Percentiles rank a stretch among this genome's conserved stretches.
These are phyloP conservation scores for Dimargaris cristalligena DNA, from an alignment of 192 early-diverging fungal species.

Conservation along the genomic window DNA sequence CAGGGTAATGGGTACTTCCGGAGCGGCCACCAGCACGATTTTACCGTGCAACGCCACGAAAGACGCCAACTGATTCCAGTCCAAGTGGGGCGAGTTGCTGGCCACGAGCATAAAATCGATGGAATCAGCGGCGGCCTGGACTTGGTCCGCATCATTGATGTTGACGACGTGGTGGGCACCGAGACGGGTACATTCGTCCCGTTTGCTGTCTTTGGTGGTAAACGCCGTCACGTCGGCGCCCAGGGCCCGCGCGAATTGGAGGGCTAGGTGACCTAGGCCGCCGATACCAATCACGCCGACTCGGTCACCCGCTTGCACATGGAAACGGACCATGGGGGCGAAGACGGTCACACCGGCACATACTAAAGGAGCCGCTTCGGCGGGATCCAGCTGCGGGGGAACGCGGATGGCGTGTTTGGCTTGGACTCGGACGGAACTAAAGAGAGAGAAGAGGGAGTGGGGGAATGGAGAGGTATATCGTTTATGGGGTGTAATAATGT, in stretches of 20 bases:
- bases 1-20: slow-evolving; percentile 28
- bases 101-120: background rate
- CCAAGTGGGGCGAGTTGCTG: slow-evolving; percentile 21
- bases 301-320: slow-evolving; percentile 26
- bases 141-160: background rate
- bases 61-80: slow-evolving; percentile 20
- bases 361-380: slow-evolving; percentile 39
- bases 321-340: slow-evolving; percentile 28
- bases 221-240: slow-evolving; percentile 7
- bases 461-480: too few species aligned
- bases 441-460: too few species aligned
- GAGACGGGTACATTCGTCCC: slow-evolving; percentile 1
- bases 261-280: slow-evolving; percentile 27
- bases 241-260: background rate
- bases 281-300: slow-evolving; percentile 53
- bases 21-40: slow-evolving; percentile 35
- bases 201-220: background rate
- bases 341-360: slow-evolving; percentile 57
- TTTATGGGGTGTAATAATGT: too few species aligned
- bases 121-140: background rate
- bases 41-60: slow-evolving; percentile 30
- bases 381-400: slow-evolving; percentile 19
- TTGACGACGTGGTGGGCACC: slow-evolving; percentile 3
- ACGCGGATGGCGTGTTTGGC: slow-evolving; percentile 7
- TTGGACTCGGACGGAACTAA: background rate